Conservation (phyloP, 2,329 filamentous ascomycete species). For the Xylariaceae sp. region DNA sequence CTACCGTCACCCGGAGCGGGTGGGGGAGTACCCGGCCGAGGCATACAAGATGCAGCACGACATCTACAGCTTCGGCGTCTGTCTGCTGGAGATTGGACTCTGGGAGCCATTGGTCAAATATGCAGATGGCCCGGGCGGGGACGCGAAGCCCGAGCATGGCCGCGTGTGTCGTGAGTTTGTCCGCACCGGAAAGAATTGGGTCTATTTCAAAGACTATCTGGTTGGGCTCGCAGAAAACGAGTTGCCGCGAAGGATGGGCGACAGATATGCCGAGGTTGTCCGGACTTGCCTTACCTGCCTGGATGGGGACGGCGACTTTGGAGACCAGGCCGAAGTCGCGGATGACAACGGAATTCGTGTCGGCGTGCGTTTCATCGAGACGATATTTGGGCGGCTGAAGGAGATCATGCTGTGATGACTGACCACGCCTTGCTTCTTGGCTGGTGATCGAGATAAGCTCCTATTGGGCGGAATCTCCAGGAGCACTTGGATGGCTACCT, state of each 20-base stretch:
- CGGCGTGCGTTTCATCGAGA: slow-evolving; percentile 26
- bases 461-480: too few species aligned
- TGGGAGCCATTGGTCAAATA: slow-evolving; percentile 29
- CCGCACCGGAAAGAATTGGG: neutral
- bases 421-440: too few species aligned
- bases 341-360: slow-evolving; percentile 24
- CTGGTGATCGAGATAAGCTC: too few species aligned
- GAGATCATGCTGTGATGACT: too few species aligned
- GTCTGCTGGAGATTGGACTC: slow-evolving; percentile 43
- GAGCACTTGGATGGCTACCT: too few species aligned
- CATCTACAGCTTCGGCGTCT: slow-evolving; percentile 46
- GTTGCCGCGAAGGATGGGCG: slow-evolving; percentile 21
- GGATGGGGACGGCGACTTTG: slow-evolving; percentile 24
- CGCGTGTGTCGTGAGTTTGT: too few species aligned
- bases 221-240: slow-evolving; percentile 3
- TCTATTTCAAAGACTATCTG: neutral
- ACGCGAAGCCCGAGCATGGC: too few species aligned
- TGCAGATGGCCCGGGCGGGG: neutral
- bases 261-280: slow-evolving; percentile 24
- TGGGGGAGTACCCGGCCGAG: neutral
- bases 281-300: slow-evolving; percentile 28
- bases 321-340: slow-evolving; percentile 22
- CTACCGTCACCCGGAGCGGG: slow-evolving; percentile 9
- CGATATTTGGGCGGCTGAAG: too few species aligned
- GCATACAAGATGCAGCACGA: slow-evolving; percentile 32